These are phyloP conservation scores for Calonectria pseudoreteaudii DNA, from an alignment of 2,329 filamentous ascomycete species.

Conservation along the genomic window DNA sequence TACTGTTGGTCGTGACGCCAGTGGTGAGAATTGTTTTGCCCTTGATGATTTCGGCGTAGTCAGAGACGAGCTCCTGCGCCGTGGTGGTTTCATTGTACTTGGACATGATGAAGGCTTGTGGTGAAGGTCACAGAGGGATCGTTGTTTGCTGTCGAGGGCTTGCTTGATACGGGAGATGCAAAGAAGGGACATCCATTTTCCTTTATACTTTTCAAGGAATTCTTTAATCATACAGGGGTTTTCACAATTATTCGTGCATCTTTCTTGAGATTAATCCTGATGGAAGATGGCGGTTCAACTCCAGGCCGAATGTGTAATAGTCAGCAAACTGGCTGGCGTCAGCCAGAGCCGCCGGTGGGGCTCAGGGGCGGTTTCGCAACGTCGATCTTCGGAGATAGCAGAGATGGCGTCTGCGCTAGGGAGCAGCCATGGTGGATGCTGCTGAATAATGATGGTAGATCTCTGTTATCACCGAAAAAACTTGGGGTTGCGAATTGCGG, in stretches of 20 bases:
- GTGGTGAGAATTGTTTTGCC: conserved; percentile 56
- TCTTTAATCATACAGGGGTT: neutral
- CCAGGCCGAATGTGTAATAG: neutral
- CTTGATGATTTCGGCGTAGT: conserved; percentile 47
- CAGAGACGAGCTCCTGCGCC: conserved; percentile 42
- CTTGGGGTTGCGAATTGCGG: neutral
- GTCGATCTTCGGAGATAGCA: neutral
- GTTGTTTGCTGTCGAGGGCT: neutral
- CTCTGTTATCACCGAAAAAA: neutral
- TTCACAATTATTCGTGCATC: neutral
- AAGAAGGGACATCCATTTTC: neutral
- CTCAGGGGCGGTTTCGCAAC: neutral
- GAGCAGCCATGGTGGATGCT: neutral
- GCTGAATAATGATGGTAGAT: neutral
- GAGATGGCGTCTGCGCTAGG: neutral
- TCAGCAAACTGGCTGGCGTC: conserved; percentile 30
- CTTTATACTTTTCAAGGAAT: neutral
- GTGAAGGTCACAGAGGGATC: neutral
- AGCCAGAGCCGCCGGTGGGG: conserved; percentile 24
- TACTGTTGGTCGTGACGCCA: conserved; percentile 53
- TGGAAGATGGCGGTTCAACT: neutral
- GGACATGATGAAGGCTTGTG: neutral
- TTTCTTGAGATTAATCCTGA: neutral
- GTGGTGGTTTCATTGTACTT: conserved; percentile 35
- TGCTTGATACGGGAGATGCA: neutral